These are phyloP conservation scores for Penicillium tannophilum DNA, from an alignment of 495 filamentous ascomycete species.

Conservation along the genomic window DNA sequence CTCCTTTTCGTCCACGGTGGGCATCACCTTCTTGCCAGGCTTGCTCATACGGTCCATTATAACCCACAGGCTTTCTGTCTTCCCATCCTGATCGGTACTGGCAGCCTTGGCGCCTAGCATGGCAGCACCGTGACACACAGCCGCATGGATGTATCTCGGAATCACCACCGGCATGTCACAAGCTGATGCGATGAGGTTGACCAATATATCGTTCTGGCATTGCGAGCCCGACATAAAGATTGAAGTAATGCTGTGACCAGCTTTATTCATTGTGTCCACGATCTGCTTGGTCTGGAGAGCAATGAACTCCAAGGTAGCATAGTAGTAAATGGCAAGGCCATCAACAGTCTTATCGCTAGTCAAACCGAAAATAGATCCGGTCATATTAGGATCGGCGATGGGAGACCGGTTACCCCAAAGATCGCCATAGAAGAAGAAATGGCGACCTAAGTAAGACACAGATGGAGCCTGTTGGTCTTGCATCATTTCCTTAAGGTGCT, in stretches of 20 bases:
- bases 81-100: constrained; percentile 70
- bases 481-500: constrained; percentile 76
- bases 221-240: constrained; percentile 99
- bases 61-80: constrained; percentile 83
- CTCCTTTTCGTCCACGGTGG: constrained; percentile 67
- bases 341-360: constrained; percentile 83
- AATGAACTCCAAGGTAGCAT: constrained; percentile 94
- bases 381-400: constrained; percentile 89
- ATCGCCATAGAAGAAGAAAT: constrained; percentile 98
- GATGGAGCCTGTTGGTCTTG: constrained; percentile 67
- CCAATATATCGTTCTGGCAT: constrained; percentile 91
- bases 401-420: constrained; percentile 97
- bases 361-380: constrained; percentile 82
- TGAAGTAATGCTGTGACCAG: constrained; percentile 80
- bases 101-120: constrained; percentile 97
- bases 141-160: constrained; percentile 88
- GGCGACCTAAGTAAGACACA: constrained; percentile 81
- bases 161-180: constrained; percentile 91
- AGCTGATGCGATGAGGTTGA: constrained; percentile 85
- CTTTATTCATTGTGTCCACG: constrained; percentile 84
- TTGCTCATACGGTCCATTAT: constrained; percentile 99
- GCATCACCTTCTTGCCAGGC: constrained; percentile 79
- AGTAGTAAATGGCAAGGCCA: constrained; percentile 87
- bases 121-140: constrained; percentile 94
- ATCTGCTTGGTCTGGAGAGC: constrained; percentile 95